Evolutionary conservation across 2,329 filamentous ascomycete genomes (phyloP).

Genomic region (Alternaria sp.): DNA sequence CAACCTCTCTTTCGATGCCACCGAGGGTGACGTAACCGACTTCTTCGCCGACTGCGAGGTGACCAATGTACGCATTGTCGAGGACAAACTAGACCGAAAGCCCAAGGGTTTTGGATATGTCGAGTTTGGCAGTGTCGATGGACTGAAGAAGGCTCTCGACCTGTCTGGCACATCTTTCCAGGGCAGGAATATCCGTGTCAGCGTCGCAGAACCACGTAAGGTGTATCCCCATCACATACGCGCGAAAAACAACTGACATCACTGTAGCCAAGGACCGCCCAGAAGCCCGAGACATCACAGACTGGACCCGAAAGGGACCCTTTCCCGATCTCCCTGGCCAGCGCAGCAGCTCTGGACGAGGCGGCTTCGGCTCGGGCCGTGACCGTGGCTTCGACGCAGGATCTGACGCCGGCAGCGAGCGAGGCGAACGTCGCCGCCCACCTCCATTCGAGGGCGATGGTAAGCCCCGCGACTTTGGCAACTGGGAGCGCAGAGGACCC

Average conservation of each 20-base stretch:
- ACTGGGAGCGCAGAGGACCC: slow-evolving; percentile 95
- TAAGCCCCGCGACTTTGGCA: slow-evolving; percentile 80
- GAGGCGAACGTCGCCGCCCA: slow-evolving; percentile 70
- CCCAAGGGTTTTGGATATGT: slow-evolving; percentile 99
- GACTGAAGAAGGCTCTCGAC: slow-evolving; percentile 87
- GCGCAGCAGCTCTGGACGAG: slow-evolving; percentile 62
- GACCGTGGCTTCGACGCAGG: slow-evolving; percentile 61
- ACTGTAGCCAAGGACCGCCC: slow-evolving; percentile 81
- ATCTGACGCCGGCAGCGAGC: slow-evolving; percentile 66
- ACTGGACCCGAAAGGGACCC: slow-evolving; percentile 94
- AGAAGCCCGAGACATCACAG: slow-evolving; percentile 81
- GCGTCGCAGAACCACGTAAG: slow-evolving; percentile 97
- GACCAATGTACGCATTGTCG: slow-evolving; percentile 91
- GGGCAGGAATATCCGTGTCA: slow-evolving; percentile 88
- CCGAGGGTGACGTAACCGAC: slow-evolving; percentile 79
- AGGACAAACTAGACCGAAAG: slow-evolving; percentile 91
- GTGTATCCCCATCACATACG: slow-evolving; percentile 31
- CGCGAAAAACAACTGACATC: slow-evolving; percentile 26
- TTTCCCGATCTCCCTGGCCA: slow-evolving; percentile 74
- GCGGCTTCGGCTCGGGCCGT: slow-evolving; percentile 52
- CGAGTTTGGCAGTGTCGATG: slow-evolving; percentile 87
- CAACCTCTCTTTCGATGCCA: slow-evolving; percentile 95
- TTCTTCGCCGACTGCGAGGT: slow-evolving; percentile 88
- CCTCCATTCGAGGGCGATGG: slow-evolving; percentile 74
- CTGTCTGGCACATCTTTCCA: slow-evolving; percentile 84